phyloP scores from a whole-genome alignment of 805 yeast genomes.

The Ogataea pini region DNA sequence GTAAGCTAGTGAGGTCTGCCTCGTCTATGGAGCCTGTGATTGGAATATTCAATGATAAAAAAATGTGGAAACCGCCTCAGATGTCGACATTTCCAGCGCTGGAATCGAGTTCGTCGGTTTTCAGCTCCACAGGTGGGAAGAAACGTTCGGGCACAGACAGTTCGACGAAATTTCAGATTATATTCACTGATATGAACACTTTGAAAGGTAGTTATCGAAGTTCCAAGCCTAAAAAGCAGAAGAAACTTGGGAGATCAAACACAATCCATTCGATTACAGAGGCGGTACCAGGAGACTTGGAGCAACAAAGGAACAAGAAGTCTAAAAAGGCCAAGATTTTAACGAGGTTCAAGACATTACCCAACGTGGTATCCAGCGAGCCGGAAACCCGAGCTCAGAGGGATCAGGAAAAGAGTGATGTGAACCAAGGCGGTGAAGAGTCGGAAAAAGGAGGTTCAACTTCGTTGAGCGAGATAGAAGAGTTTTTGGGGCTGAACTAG shows the following conservation, averaged over 20 bases:
- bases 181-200: slow-evolving; percentile 43
- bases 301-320: slow-evolving; percentile 9
- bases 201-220: slow-evolving; percentile 25
- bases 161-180: slow-evolving; percentile 48
- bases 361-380: slow-evolving; percentile 3
- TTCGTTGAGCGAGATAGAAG: slow-evolving; percentile 9
- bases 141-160: slow-evolving; percentile 24
- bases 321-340: slow-evolving; percentile 14
- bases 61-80: slow-evolving; percentile 8
- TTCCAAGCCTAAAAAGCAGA: slow-evolving; percentile 13
- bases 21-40: slow-evolving; percentile 35
- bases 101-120: slow-evolving; percentile 1
- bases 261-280: slow-evolving; percentile 17
- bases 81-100: slow-evolving; percentile 11
- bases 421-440: neutral
- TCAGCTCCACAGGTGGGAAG: slow-evolving; percentile 5
- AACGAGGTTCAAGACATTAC: slow-evolving; percentile 13
- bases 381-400: neutral
- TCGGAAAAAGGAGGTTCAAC: slow-evolving; percentile 4
- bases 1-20: slow-evolving; percentile 29
- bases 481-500: slow-evolving; percentile 1
- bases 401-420: neutral
- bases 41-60: slow-evolving; percentile 34
- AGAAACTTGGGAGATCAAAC: slow-evolving; percentile 20
- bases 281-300: slow-evolving; percentile 1